These are phyloP conservation scores for Aspergillus bombycis DNA, from an alignment of 2,329 filamentous ascomycete genomes.

Conservation along the genomic window DNA sequence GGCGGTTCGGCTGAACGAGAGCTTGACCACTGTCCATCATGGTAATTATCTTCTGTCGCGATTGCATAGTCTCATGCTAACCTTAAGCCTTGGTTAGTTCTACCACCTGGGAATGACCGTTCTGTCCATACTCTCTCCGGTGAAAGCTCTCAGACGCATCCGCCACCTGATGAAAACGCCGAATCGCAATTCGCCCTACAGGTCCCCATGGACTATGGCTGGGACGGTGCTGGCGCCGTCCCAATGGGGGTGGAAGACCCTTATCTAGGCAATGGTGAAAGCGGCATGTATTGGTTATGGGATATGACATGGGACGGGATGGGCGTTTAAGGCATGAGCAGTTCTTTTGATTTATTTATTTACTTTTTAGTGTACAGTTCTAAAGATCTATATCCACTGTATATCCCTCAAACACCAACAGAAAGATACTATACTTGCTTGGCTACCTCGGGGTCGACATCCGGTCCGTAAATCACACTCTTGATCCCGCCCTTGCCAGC, in stretches of 20 bases:
- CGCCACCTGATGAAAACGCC: neutral
- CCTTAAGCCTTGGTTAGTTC: slow-evolving; percentile 1
- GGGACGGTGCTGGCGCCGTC: slow-evolving; percentile 11
- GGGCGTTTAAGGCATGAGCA: neutral
- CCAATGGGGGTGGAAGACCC: slow-evolving; percentile 1
- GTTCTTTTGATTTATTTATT: neutral
- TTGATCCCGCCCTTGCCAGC: slow-evolving; percentile 68
- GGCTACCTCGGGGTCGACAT: slow-evolving; percentile 20
- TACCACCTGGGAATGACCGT: slow-evolving; percentile 16
- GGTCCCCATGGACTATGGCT: slow-evolving; percentile 11
- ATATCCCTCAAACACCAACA: neutral
- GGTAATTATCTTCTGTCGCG: slow-evolving; percentile 12
- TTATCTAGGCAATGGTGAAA: slow-evolving; percentile 19
- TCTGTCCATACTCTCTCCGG: slow-evolving; percentile 1
- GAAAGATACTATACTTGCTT: slow-evolving; percentile 12
- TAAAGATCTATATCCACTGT: neutral
- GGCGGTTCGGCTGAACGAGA: slow-evolving; percentile 26
- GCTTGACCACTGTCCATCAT: slow-evolving; percentile 28
- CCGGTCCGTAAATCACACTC: slow-evolving; percentile 42
- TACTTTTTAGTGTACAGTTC: neutral
- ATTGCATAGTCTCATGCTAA: neutral
- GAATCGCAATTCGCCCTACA: slow-evolving; percentile 9
- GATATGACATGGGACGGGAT: slow-evolving; percentile 30
- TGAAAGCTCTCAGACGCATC: neutral
- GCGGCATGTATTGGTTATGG: slow-evolving; percentile 36